A percentile compares a stretch with the other conserved stretches of the same genome.
Conservation (phyloP, 2,329 filamentous ascomycete species). For the Cytospora schulzeri region DNA sequence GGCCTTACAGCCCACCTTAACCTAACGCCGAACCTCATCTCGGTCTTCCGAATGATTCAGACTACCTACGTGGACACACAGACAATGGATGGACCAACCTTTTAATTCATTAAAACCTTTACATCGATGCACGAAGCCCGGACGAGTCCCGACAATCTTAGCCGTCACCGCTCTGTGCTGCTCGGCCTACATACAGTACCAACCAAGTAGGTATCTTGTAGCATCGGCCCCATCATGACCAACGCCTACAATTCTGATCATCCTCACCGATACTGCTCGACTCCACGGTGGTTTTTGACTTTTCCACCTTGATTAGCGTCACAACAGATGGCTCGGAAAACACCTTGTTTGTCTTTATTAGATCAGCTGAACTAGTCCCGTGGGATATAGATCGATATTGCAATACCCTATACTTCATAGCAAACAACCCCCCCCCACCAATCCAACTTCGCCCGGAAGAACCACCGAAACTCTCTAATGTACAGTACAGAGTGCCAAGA, state of each 20-base stretch:
- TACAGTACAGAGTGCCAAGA: conserved; percentile 26
- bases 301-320: not conserved
- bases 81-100: too few relatives aligned
- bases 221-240: too few relatives aligned
- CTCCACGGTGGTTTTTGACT: not conserved
- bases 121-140: not conserved
- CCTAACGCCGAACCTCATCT: too few relatives aligned
- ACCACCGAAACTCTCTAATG: conserved; percentile 16
- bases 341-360: not conserved
- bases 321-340: not conserved
- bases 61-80: too few relatives aligned
- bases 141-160: not conserved
- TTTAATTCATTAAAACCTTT: too few relatives aligned
- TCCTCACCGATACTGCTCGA: not conserved
- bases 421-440: conserved; percentile 8
- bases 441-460: conserved; percentile 18
- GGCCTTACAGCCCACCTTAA: too few relatives aligned
- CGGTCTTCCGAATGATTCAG: too few relatives aligned
- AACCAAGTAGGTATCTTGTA: not conserved
- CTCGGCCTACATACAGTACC: too few relatives aligned
- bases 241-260: not conserved
- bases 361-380: not conserved
- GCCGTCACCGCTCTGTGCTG: not conserved
- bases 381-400: conserved; percentile 7
- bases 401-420: conserved; percentile 14